Percentiles rank a stretch among this genome's conserved stretches.
Evolutionary conservation across 371 early-diverging fungal species (phyloP).

Genomic region (Globomyces sp.): DNA sequence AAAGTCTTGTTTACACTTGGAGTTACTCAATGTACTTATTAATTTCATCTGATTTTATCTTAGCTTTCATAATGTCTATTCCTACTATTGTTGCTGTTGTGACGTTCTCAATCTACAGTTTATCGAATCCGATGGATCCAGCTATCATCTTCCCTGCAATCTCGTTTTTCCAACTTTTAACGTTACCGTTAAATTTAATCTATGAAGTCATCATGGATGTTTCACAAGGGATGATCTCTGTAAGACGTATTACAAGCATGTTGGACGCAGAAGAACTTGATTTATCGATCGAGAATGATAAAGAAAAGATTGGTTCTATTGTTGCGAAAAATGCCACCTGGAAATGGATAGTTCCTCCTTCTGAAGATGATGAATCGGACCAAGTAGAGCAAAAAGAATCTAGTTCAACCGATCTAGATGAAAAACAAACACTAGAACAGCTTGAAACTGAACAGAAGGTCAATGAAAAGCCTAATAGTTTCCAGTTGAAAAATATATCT

Average conservation of each 20-base stretch:
- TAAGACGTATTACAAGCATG: background rate
- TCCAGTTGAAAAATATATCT: constrained; percentile 18
- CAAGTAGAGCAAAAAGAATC: constrained; percentile 1
- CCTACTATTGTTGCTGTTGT: constrained; percentile 5
- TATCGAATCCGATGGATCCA: background rate
- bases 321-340: background rate
- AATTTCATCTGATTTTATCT: background rate
- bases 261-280: background rate
- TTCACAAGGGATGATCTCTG: background rate
- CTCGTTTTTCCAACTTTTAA: background rate
- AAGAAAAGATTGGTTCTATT: background rate
- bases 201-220: background rate
- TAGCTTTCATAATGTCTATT: background rate
- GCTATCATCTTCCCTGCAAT: constrained; percentile 13
- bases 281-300: background rate
- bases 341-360: constrained; percentile 5
- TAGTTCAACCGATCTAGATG: background rate
- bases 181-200: background rate
- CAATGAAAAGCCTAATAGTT: background rate
- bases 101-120: constrained; percentile 11
- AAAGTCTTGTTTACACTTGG: background rate
- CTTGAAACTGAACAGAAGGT: too few relatives aligned
- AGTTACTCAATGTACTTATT: background rate
- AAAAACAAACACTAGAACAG: background rate
- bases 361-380: background rate